Evolutionary conservation across 1,284 basidiomycete species (phyloP), one percentile per base, ranked within the genome.

Genomic region (Cryptococcus floricola): DNA sequence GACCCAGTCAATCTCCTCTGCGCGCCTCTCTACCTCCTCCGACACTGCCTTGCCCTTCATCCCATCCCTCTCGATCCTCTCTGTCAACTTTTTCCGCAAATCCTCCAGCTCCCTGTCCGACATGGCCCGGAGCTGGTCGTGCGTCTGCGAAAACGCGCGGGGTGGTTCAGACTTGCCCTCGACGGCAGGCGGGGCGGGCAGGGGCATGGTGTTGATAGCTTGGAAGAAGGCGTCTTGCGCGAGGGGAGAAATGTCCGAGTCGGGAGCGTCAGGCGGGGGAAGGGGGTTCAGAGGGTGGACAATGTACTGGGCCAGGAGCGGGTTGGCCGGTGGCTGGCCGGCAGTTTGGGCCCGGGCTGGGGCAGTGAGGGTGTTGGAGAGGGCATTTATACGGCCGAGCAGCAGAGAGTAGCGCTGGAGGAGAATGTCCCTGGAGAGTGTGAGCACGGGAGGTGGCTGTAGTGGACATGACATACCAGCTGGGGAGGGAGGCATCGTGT

Each of bases 381-480:
- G 50, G 6, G 65, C 58, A 48, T 67, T 66, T 37, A 73, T 62
- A 16, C 71, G 69, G 13, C 67, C 66, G 14, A 73, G 59, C 10
- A 75, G 61, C 12, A 74, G 54, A 12, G 67, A 63, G 53, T 75
- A 75, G 25, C 71, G 67, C 48, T 73, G 67, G 1, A 75, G 58
- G 0, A 73, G 48, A 1, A 59, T 57, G 49, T 74, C 73, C 73
- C 73, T 75, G 51, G 48, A 14, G 18, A 13, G 7, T 27, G 8
- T 31, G 14, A 44, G 50, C 4, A 13, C 23, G 16, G 31, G 34
- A 5, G 31, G 19, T 19, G 44, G 18, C 12, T 14, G 2, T 18
- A 14, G 50, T 14, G 1, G 62, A 34, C 73, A 44, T 43, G 62
- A 34, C 73, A 44, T 43, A 75, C 73, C 73, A 75, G 50, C 62